These are phyloP conservation scores for Colletotrichum orbiculare DNA, from an alignment of 2,329 filamentous ascomycete species.

Conservation along the genomic window DNA sequence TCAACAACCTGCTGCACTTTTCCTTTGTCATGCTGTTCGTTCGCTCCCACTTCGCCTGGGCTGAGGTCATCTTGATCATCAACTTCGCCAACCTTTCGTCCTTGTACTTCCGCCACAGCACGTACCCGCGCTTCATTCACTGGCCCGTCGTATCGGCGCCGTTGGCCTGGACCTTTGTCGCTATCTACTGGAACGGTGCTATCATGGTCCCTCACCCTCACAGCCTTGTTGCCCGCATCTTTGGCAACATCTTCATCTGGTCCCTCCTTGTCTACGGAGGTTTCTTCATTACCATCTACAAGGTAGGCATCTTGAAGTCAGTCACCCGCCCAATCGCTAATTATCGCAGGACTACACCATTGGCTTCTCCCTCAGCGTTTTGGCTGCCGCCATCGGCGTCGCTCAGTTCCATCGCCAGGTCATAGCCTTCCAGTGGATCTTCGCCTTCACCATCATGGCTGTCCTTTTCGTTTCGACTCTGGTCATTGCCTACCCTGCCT, in stretches of 20 bases:
- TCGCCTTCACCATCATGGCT: slow-evolving; percentile 85
- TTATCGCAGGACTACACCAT: slow-evolving; percentile 73
- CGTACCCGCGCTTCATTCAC: slow-evolving; percentile 80
- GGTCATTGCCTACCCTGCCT: slow-evolving; percentile 71
- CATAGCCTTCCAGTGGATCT: slow-evolving; percentile 91
- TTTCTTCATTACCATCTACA: slow-evolving; percentile 80
- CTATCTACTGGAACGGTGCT: slow-evolving; percentile 90
- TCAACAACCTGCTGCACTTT: slow-evolving; percentile 86
- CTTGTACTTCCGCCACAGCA: slow-evolving; percentile 84
- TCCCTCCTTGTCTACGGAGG: slow-evolving; percentile 79
- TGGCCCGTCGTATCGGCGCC: slow-evolving; percentile 80
- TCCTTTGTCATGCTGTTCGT: slow-evolving; percentile 87
- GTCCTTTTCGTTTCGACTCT: slow-evolving; percentile 77
- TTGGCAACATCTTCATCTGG: slow-evolving; percentile 92
- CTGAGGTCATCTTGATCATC: slow-evolving; percentile 79
- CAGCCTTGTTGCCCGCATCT: slow-evolving; percentile 76
- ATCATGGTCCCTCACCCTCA: slow-evolving; percentile 79
- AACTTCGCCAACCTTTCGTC: slow-evolving; percentile 85
- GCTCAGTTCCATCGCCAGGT: slow-evolving; percentile 79
- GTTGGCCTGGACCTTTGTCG: slow-evolving; percentile 86
- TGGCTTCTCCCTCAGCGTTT: slow-evolving; percentile 80
- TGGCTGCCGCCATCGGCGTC: slow-evolving; percentile 80
- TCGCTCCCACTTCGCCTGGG: slow-evolving; percentile 77
- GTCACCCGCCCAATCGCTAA: slow-evolving; percentile 16
- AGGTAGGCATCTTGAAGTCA: slow-evolving; percentile 58